These are phyloP conservation scores for Rhodamnia argentea DNA, from an alignment of 345 rosid genomes.

Conservation along the genomic window DNA sequence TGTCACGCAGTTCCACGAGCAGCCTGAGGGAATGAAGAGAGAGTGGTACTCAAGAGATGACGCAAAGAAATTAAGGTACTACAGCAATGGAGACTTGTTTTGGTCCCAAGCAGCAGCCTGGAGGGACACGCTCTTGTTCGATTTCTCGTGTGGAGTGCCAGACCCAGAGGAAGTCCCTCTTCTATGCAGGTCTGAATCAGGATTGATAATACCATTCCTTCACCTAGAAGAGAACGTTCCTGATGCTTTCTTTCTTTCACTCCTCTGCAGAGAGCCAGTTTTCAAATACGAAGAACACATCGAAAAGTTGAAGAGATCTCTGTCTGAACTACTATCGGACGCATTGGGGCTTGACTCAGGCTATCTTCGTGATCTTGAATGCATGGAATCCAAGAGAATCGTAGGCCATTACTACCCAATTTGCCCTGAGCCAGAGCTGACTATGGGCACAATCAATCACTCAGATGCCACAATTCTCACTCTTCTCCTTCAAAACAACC, in stretches of 20 bases:
- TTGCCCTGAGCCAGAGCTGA: neutral
- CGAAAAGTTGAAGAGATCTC: neutral
- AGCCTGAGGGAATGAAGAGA: neutral
- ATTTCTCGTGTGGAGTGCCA: neutral
- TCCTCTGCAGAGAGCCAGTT: neutral
- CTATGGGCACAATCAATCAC: neutral
- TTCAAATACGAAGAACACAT: neutral
- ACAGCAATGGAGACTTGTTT: neutral
- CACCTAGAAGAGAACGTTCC: no score
- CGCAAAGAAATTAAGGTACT: neutral
- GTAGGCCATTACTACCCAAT: neutral
- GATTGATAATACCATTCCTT: neutral
- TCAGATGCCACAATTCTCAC: neutral
- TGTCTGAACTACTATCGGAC: neutral
- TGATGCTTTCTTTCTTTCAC: neutral
- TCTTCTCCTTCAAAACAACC: neutral
- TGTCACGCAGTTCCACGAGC: neutral
- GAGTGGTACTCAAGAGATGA: neutral
- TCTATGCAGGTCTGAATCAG: neutral
- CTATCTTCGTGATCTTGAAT: neutral
- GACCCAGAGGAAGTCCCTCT: neutral
- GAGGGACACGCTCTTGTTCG: neutral
- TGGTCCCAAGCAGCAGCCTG: neutral
- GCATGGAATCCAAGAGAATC: neutral
- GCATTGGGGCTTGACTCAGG: neutral